Evolutionary conservation across 176 grass and related monocot genomes (phyloP).

Genomic region (Oryza australiensis): DNA sequence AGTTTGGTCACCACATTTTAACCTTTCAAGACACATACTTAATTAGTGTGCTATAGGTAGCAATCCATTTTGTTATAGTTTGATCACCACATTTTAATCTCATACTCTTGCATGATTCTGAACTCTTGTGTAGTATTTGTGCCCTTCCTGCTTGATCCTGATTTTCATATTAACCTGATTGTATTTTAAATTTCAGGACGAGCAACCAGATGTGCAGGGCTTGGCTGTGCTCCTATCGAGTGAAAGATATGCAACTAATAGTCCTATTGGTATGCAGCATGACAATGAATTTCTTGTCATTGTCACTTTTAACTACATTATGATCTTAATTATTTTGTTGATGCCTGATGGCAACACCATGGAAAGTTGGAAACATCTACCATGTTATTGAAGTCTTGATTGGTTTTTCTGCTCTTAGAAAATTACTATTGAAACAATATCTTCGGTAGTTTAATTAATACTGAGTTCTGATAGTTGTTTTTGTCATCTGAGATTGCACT

Average conservation of each 20-base stretch:
- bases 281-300: conserved; percentile 19
- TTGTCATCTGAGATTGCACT: conserved; percentile 25
- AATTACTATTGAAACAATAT: not conserved
- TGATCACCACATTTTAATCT: not conserved
- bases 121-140: not conserved
- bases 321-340: conserved; percentile 10
- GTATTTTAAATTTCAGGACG: conserved; percentile 72
- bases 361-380: not conserved
- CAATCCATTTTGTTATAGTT: not conserved
- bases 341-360: conserved; percentile 15
- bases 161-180: conserved; percentile 34
- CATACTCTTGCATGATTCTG: not conserved
- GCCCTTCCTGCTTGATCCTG: not conserved
- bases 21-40: not conserved
- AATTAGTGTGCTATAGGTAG: not conserved
- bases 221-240: conserved; percentile 83
- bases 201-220: conserved; percentile 94
- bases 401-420: not conserved
- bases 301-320: conserved; percentile 10
- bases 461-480: not conserved
- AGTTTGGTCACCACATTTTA: not conserved
- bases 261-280: conserved; percentile 78
- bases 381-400: not conserved
- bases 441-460: not conserved
- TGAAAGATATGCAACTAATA: conserved; percentile 91